Conservation (phyloP, 176 grass and related monocot species). For the Zizania latifolia region DNA sequence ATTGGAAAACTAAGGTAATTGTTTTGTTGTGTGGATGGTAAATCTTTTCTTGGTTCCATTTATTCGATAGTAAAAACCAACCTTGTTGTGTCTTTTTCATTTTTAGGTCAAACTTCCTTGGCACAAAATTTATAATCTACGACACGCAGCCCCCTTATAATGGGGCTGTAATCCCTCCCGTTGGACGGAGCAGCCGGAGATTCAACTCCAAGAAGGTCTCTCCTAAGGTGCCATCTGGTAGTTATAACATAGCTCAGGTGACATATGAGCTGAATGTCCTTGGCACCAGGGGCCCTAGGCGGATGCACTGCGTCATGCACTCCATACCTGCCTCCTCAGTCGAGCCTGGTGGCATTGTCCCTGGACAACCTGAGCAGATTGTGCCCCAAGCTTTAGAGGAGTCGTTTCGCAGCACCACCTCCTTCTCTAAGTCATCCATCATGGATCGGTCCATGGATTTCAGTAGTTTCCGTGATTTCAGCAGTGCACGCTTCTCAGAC, state of each 20-base stretch:
- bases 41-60: not conserved
- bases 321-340: slow-evolving; percentile 74
- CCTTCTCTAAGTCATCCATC: slow-evolving; percentile 74
- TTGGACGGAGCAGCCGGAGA: slow-evolving; percentile 55
- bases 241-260: slow-evolving; percentile 79
- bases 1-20: slow-evolving; percentile 93
- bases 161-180: slow-evolving; percentile 35
- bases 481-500: slow-evolving; percentile 62
- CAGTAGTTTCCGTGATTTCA: slow-evolving; percentile 58
- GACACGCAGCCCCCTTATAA: slow-evolving; percentile 84
- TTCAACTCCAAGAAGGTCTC: slow-evolving; percentile 88
- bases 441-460: slow-evolving; percentile 70
- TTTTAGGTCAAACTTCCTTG: slow-evolving; percentile 90
- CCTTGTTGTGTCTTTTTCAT: not conserved
- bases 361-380: slow-evolving; percentile 74
- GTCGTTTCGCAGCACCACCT: slow-evolving; percentile 67
- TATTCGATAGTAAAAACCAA: not conserved
- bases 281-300: slow-evolving; percentile 82
- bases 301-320: slow-evolving; percentile 95
- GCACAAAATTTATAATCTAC: slow-evolving; percentile 85
- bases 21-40: not conserved
- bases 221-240: slow-evolving; percentile 85
- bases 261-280: slow-evolving; percentile 92
- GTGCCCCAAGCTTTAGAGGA: slow-evolving; percentile 58
- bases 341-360: slow-evolving; percentile 69